A percentile compares a stretch with the other conserved stretches of the same genome.
phyloP scores from a whole-genome alignment of 2,329 filamentous ascomycete genomes.

The Camillea tinctor region DNA sequence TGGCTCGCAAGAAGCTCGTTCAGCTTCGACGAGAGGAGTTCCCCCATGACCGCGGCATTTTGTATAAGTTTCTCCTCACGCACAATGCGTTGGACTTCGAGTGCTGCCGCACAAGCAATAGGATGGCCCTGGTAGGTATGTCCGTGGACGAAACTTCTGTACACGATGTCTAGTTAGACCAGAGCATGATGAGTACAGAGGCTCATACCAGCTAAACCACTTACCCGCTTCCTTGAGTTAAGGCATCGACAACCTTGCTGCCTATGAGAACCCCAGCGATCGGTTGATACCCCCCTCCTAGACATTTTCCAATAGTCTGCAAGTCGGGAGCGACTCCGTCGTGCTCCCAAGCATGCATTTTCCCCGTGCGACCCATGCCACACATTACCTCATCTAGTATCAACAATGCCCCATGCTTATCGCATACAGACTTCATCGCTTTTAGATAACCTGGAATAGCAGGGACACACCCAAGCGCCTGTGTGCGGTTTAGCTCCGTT shows the following conservation, averaged over 20 bases:
- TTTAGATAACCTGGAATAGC: conserved; percentile 66
- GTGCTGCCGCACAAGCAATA: conserved; percentile 38
- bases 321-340: conserved; percentile 61
- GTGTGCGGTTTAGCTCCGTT: conserved; percentile 3
- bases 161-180: neutral
- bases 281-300: conserved; percentile 62
- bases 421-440: conserved; percentile 67
- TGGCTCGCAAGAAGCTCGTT: conserved; percentile 26
- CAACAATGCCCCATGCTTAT: conserved; percentile 69
- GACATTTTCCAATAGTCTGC: conserved; percentile 64
- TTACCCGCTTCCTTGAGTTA: conserved; percentile 36
- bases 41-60: conserved; percentile 33
- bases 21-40: conserved; percentile 30
- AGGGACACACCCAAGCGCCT: conserved; percentile 63
- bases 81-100: conserved; percentile 39
- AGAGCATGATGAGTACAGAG: neutral
- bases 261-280: conserved; percentile 60
- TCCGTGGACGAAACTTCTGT: conserved; percentile 48
- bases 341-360: conserved; percentile 61
- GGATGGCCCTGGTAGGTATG: conserved; percentile 52
- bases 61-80: conserved; percentile 33
- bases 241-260: conserved; percentile 46
- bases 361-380: conserved; percentile 59
- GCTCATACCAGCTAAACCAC: conserved; percentile 12
- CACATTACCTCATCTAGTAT: conserved; percentile 80